Base-by-base conservation (phyloP, 192 early-diverging fungal species). In the Kappamyces sp. region DNA sequence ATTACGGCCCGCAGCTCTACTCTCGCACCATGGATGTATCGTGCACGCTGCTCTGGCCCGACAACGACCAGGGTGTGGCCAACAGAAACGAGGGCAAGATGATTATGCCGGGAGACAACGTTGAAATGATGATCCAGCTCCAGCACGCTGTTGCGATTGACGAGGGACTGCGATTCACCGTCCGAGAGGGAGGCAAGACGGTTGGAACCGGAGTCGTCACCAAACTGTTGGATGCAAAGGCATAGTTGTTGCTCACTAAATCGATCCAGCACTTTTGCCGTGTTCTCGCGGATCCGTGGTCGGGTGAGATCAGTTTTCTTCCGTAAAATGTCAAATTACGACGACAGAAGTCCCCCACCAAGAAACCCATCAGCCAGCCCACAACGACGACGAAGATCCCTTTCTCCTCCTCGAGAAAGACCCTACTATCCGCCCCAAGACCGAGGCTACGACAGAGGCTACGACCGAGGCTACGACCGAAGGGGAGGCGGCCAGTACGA, bases 51-150 rank as follows among this genome's bases (percentile, higher is more conserved):
- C 50, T 50, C 36, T 80, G 78, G 78, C 78, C 76, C 4, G 74
- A 79, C 48, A 77, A 8, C 53, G 72, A 67, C 58, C 72, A 61
- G 49, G 90, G 90, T 3, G 86, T 80, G 46, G 84, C 88, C 75
- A 87, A 90, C 72, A 82, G 77, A 8, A 65, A 90, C 7, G 90
- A 92, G 47, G 87, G 93, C 54, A 91, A 94, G 86, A 89, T 97
- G 88, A 86, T 99, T 52, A 92, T 96, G 88, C 96, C 96, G 5
- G 96, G 96, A 33, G 94, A 97, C 66, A 97, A 99, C 68, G 82
- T 94, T 38, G 85, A 85, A 58, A 83, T 99, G 83, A 55, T 83
- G 66, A 84, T 92, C 71, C 91, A 95, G 75, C 80, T 93, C 60
- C 68, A 82, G 33, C 66, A 83, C 55, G 80, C 87, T 37, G 83